Evolutionary conservation across 73 alveolate genomes (phyloP).

Genomic region (Symbiodinium natans): DNA sequence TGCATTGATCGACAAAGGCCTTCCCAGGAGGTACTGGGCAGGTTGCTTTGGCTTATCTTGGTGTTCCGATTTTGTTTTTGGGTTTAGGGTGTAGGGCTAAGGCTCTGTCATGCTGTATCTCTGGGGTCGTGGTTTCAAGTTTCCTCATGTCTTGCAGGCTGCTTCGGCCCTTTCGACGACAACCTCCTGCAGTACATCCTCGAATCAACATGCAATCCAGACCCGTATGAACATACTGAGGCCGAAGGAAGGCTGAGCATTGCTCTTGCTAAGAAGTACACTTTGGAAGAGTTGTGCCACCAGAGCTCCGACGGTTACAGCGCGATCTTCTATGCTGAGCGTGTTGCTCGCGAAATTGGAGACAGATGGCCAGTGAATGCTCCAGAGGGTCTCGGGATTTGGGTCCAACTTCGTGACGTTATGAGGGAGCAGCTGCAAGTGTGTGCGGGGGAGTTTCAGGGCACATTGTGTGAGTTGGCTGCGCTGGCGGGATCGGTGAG

Average conservation of each 20-base stretch:
- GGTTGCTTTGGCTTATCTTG: conserved; percentile 3
- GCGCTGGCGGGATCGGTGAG: conserved; percentile 7
- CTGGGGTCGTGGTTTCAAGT: too few species aligned
- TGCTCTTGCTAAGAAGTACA: neutral
- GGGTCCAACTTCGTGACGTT: neutral
- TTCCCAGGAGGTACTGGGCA: conserved; percentile 35
- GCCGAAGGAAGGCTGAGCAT: neutral
- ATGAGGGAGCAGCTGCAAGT: conserved; percentile 12
- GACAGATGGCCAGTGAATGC: too few species aligned
- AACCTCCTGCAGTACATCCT: conserved; percentile 46
- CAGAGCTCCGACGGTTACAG: neutral
- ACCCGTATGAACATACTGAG: neutral
- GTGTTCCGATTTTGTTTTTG: too few species aligned
- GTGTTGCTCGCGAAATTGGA: too few species aligned
- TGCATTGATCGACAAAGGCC: conserved; percentile 54
- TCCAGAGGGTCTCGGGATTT: neutral
- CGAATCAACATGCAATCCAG: neutral
- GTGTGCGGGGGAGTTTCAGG: conserved; percentile 1
- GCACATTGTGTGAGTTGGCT: conserved; percentile 24
- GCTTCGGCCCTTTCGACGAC: neutral
- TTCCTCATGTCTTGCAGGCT: too few species aligned
- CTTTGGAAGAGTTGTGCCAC: conserved; percentile 34
- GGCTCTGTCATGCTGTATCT: too few species aligned
- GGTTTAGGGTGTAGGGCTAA: too few species aligned
- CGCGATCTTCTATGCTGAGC: neutral